Evolutionary conservation across 371 early-diverging fungal genomes (phyloP), one percentile per base, ranked within the genome.

Genomic region (Haplosporangium sp.): DNA sequence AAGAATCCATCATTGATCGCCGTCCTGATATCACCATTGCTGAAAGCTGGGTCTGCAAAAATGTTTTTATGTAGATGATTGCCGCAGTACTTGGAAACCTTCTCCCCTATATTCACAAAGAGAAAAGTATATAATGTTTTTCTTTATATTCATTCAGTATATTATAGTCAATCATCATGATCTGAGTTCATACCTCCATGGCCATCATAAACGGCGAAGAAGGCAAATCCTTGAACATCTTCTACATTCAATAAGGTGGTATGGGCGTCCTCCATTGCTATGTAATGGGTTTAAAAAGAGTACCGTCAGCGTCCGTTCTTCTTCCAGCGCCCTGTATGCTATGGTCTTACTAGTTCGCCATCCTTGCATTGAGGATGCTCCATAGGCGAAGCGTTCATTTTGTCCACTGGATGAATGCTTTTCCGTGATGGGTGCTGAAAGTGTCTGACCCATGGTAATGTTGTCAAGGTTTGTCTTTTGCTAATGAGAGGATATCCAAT

Each of bases 161-260:
- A 50, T 27, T 27, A 27, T 27, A 27, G 27, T 27, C 27, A 15
- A 15, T 45, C 15, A 45, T 13, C 8, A 45, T 13, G 45, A 45
- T 15, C 45, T 10, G 4, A 27, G 63, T 40, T 63, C 74, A 71
- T 90, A 84, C 95, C 99, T 77, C 98, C 99, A 81, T 98, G 99
- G 2, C 99, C 99, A 84, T 98, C 99, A 83, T 92, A 97, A 5
- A 97, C 97, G n/a, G 92, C 96, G 88, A 96, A 98, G 88, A 97
- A 97, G 17, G 93, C 89, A 59, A 79, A 79, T 39, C 86, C 86
- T 34, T 85, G 61, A 13, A 75, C 65, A n/a, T 66, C 69, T 56
- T 69, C 73, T 34, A 97, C 83, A 56, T 89, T 87, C 44, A 96
- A 87, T 65, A 94, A 75, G 40, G 96, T 94, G 2, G 96, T 95